Evolutionary conservation across 148 eudicot genomes (phyloP).

Genomic region (Hydrangea macrophylla): DNA sequence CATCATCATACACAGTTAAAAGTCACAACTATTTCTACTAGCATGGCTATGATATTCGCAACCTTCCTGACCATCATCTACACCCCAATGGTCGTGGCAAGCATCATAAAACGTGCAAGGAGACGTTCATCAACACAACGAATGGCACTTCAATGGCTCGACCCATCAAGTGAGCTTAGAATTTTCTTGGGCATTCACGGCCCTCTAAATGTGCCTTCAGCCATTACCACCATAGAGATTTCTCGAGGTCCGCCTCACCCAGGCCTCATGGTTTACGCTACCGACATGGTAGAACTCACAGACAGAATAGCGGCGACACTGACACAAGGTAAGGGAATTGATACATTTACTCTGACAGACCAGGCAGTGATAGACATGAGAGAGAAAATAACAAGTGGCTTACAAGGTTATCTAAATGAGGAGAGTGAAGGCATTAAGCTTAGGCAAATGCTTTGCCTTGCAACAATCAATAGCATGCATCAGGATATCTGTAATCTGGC

Average conservation of each 20-base stretch:
- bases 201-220: conserved; percentile 54
- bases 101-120: conserved; percentile 66
- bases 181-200: conserved; percentile 67
- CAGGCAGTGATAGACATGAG: conserved; percentile 44
- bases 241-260: conserved; percentile 70
- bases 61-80: conserved; percentile 59
- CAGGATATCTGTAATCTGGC: conserved; percentile 70
- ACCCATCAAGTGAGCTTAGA: conserved; percentile 53
- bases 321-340: conserved; percentile 41
- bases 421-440: conserved; percentile 47
- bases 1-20: too few species aligned
- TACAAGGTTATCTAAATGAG: conserved; percentile 40
- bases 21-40: conserved; percentile 47
- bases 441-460: conserved; percentile 55
- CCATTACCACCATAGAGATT: conserved; percentile 69
- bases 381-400: conserved; percentile 37
- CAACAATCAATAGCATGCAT: conserved; percentile 67
- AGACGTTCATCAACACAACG: conserved; percentile 59
- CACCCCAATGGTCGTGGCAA: conserved; percentile 63
- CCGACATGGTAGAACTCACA: conserved; percentile 81
- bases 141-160: conserved; percentile 84
- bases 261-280: conserved; percentile 63
- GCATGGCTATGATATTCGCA: conserved; percentile 60
- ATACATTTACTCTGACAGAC: conserved; percentile 55
- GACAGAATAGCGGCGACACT: conserved; percentile 63